Base-by-base conservation (phyloP, 371 early-diverging fungal species). In the Mortierella sp. region DNA sequence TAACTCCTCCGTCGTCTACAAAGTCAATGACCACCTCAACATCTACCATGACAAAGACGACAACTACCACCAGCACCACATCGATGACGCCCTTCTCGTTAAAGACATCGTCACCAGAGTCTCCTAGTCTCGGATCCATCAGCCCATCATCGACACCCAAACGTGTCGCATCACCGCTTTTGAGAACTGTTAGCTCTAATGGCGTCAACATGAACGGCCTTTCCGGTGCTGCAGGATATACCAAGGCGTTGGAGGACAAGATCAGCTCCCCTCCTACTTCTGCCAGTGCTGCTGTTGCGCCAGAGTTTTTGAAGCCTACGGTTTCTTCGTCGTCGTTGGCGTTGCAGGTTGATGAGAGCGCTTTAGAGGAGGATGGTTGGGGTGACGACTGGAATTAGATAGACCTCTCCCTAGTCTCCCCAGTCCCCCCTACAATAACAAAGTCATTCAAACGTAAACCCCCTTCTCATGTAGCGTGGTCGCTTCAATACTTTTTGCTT, bases 341-440 rank as follows among this genome's bases (percentile, higher is more conserved):
- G 46, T 54, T 73, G 31, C 73, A 78, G 21, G 77, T 77, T 11
- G 80, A 80, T 57, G 81, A 78, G 11, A 73, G 70, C 13, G 75
- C 77, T n/a, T 51, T 80, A 51, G 83, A 80, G 46, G 84, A 75
- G 14, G 85, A 84, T 54, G 81, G 75, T 5, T 84, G 85, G 85
- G 85, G 81, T 10, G 76, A 84, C 71, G 85, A 80, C 19, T 83
- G 83, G 83, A 80, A 83, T 9, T 83, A 75, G 51, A 72, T 44
- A 64, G 5, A 51, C 19, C 24, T 2, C 8, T 2, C 72, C 50
- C 26, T 57, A 51, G 37, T 21, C 16, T 59, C 5, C 53, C 57
- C 40, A 43, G n/a, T n/a, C 59, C 34, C 46, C 26, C 19, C n/a
- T 2, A 24, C 44, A 40, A 57, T 43, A 67, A 21, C 31, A 26